Conservation (phyloP, 2,329 filamentous ascomycete genomes). For the Cladosporium sp. region DNA sequence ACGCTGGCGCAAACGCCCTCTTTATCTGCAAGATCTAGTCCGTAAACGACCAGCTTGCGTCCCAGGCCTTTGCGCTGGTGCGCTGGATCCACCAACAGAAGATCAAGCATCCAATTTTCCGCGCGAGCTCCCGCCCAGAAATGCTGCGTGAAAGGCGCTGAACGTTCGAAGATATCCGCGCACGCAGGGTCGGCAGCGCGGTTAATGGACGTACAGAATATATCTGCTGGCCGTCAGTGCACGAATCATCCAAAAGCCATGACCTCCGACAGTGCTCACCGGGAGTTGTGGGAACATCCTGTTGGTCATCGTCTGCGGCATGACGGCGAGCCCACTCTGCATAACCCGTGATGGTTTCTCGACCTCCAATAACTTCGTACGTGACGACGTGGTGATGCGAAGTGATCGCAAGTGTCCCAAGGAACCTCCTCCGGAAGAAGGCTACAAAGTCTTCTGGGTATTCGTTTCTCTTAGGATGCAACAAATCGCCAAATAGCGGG, state of each 20-base stretch:
- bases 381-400: slow-evolving; percentile 8
- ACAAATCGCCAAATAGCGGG: slow-evolving; percentile 35
- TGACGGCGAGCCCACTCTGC: slow-evolving; percentile 2
- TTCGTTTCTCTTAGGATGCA: slow-evolving; percentile 35
- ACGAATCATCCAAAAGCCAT: background rate
- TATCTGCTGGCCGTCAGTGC: background rate
- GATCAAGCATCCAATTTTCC: slow-evolving; percentile 30
- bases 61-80: slow-evolving; percentile 29
- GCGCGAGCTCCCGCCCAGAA: slow-evolving; percentile 28
- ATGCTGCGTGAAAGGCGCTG: slow-evolving; percentile 25
- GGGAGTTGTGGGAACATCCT: background rate
- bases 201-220: slow-evolving; percentile 18
- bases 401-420: background rate
- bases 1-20: slow-evolving; percentile 55
- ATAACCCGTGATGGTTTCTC: slow-evolving; percentile 5
- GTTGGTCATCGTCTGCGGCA: background rate
- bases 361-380: background rate
- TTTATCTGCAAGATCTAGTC: slow-evolving; percentile 29
- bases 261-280: background rate
- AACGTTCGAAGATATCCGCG: slow-evolving; percentile 21
- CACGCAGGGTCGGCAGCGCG: slow-evolving; percentile 28
- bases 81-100: slow-evolving; percentile 28
- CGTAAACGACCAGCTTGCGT: slow-evolving; percentile 30
- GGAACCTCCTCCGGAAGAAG: slow-evolving; percentile 25
- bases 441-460: slow-evolving; percentile 33